phyloP scores from a whole-genome alignment of 2,329 filamentous ascomycete species.

The Coniochaeta sp. region DNA sequence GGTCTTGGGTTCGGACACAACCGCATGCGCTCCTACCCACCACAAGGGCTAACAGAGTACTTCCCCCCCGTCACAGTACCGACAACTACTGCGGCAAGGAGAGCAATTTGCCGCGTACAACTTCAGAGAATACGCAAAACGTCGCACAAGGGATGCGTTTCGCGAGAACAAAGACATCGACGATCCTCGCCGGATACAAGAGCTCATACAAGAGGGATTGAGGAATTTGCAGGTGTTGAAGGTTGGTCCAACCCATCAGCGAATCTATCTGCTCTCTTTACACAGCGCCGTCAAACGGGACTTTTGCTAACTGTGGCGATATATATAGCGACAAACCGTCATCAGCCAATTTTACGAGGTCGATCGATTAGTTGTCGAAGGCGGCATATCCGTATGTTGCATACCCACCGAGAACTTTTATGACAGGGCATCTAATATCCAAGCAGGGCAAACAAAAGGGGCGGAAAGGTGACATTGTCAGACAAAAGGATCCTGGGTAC shows the following conservation, averaged over 20 bases:
- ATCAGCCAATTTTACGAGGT: slow-evolving; percentile 93
- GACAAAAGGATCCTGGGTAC: slow-evolving; percentile 2
- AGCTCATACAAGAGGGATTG: slow-evolving; percentile 80
- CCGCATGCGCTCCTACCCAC: neutral
- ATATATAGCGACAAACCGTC: slow-evolving; percentile 76
- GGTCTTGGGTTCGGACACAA: neutral
- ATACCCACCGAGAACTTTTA: neutral
- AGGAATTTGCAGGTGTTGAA: slow-evolving; percentile 85
- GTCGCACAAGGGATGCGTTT: slow-evolving; percentile 86
- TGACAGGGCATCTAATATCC: neutral
- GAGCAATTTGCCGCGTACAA: slow-evolving; percentile 90
- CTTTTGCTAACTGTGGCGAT: slow-evolving; percentile 1
- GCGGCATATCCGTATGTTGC: slow-evolving; percentile 66
- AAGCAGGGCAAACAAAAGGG: neutral
- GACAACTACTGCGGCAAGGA: slow-evolving; percentile 80
- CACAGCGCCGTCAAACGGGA: neutral
- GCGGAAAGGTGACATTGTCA: neutral
- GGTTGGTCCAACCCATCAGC: slow-evolving; percentile 42
- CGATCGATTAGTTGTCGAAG: slow-evolving; percentile 87
- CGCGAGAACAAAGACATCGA: slow-evolving; percentile 66
- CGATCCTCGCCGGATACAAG: slow-evolving; percentile 73
- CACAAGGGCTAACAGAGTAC: neutral
- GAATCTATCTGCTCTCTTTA: neutral
- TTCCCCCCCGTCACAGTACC: slow-evolving; percentile 54
- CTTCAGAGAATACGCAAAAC: slow-evolving; percentile 92